These are phyloP conservation scores for Acephala macrosclerotiorum DNA, from an alignment of 2,329 filamentous ascomycete genomes.

Conservation along the genomic window DNA sequence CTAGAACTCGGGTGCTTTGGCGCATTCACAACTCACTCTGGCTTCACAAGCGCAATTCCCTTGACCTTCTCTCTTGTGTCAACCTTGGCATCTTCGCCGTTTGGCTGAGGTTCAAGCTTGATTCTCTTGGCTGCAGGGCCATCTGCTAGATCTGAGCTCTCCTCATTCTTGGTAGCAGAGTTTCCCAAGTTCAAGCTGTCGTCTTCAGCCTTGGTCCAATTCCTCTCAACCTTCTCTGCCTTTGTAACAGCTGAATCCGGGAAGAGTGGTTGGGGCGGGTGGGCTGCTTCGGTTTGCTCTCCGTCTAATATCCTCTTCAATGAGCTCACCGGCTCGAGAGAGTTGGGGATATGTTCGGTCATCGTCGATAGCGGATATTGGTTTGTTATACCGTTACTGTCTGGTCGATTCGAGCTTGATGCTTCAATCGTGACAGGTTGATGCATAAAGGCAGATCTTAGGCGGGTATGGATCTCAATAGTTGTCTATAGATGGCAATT, in stretches of 20 bases:
- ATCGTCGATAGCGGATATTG: conserved; percentile 19
- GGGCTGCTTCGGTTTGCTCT: conserved; percentile 30
- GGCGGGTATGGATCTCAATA: neutral
- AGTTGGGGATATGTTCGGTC: conserved; percentile 30
- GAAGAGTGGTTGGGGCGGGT: conserved; percentile 35
- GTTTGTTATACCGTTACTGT: neutral
- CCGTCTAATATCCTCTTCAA: conserved; percentile 38
- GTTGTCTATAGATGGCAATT: neutral
- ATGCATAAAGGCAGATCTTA: neutral
- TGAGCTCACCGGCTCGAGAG: conserved; percentile 31
- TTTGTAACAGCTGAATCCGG: conserved; percentile 41
- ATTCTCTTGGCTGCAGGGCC: conserved; percentile 13
- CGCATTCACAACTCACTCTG: conserved; percentile 38
- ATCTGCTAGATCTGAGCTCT: conserved; percentile 55
- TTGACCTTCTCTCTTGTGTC: conserved; percentile 40
- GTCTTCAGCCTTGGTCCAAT: conserved; percentile 38
- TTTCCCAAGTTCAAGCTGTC: conserved; percentile 39
- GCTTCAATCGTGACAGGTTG: neutral
- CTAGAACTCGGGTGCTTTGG: neutral
- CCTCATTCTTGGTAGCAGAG: conserved; percentile 61
- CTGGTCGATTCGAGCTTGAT: neutral
- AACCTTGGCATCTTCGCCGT: conserved; percentile 17
- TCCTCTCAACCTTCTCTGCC: conserved; percentile 41
- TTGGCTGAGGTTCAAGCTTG: conserved; percentile 6
- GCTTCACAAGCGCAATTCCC: conserved; percentile 43